Conservation (phyloP, 176 grass and related monocot species). For the Eragrostis nindensis region DNA sequence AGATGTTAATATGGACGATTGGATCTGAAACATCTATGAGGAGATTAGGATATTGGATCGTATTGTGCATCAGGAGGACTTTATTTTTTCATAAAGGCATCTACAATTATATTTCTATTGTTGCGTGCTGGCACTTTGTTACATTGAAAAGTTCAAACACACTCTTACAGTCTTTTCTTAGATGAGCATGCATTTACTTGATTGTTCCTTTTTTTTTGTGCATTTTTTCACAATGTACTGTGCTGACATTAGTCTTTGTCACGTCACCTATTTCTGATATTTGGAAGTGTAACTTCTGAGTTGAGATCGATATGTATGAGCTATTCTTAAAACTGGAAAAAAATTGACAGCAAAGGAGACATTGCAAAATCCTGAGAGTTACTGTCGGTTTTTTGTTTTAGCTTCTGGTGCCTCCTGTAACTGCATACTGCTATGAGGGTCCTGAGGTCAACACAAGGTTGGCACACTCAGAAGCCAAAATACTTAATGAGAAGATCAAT, state of each 20-base stretch:
- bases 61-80: neutral
- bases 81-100: neutral
- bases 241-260: neutral
- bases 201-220: neutral
- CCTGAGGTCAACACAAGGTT: slow-evolving; percentile 70
- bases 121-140: neutral
- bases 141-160: neutral
- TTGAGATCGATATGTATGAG: neutral
- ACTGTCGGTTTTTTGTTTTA: slow-evolving; percentile 40
- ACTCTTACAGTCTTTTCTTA: neutral
- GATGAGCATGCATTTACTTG: neutral
- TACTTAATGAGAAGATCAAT: slow-evolving; percentile 82
- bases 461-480: slow-evolving; percentile 88
- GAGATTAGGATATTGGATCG: neutral
- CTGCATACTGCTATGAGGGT: slow-evolving; percentile 73
- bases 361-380: neutral
- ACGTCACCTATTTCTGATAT: neutral
- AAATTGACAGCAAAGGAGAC: neutral
- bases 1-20: neutral
- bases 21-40: neutral
- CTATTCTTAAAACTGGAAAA: neutral
- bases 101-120: neutral
- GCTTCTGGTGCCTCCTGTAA: slow-evolving; percentile 89
- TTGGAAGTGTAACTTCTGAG: neutral
- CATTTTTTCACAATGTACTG: neutral